Percentiles rank a stretch among this genome's conserved stretches.
Evolutionary conservation across 306 rosid species (phyloP).

Genomic region (Lagenaria siceraria): DNA sequence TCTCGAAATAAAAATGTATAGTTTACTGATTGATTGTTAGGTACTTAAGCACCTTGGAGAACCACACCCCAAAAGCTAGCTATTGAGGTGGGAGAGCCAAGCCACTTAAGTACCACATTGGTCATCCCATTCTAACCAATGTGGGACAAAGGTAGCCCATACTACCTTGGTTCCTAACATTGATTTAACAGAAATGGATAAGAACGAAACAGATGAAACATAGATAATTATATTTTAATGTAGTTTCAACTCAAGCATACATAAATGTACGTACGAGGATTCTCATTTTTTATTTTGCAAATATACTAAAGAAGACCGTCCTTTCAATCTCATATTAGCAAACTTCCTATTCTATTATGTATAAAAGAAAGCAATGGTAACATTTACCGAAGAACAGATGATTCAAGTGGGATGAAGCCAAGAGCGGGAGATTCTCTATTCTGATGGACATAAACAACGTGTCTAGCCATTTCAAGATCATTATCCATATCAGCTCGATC

Average conservation of each 20-base stretch:
- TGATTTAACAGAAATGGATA: background rate
- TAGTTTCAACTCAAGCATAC: background rate
- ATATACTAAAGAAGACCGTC: slow-evolving; percentile 2
- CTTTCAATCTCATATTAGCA: background rate
- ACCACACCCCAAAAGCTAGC: no score
- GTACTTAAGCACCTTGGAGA: no score
- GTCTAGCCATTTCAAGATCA: slow-evolving; percentile 99
- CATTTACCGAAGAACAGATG: slow-evolving; percentile 85
- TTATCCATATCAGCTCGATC: slow-evolving; percentile 98
- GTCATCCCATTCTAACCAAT: no score
- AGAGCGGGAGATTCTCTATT: slow-evolving; percentile 84
- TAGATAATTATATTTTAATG: background rate
- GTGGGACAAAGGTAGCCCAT: no score
- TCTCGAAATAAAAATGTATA: background rate
- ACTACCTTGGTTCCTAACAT: no score
- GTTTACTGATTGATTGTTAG: background rate
- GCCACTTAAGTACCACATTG: no score
- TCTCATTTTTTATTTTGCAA: background rate
- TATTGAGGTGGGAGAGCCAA: no score
- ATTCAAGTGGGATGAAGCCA: slow-evolving; percentile 91
- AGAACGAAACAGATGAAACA: background rate
- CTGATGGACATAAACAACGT: slow-evolving; percentile 86
- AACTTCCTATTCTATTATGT: background rate
- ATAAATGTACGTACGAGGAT: background rate
- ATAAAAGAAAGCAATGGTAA: slow-evolving; percentile 2